phyloP scores from a whole-genome alignment of 2,329 filamentous ascomycete genomes.

The Pestalotiopsis sp. region DNA sequence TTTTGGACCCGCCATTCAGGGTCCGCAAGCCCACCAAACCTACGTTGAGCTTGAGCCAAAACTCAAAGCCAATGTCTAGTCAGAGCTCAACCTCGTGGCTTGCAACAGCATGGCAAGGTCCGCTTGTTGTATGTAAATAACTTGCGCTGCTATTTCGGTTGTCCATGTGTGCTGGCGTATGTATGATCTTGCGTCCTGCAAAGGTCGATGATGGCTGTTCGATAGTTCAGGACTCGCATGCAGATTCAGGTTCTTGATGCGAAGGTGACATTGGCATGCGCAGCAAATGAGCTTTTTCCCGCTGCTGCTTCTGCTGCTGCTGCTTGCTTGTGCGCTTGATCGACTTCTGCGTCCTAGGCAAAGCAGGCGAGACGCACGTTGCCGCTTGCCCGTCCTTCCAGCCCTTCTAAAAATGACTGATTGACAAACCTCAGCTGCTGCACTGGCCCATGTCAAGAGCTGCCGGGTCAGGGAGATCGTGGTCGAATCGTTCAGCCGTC shows the following conservation, averaged over 20 bases:
- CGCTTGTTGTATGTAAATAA: background rate
- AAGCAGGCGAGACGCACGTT: background rate
- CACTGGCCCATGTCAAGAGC: background rate
- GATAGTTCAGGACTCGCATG: background rate
- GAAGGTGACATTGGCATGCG: background rate
- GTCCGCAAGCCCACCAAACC: background rate
- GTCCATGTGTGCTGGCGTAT: background rate
- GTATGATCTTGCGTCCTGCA: background rate
- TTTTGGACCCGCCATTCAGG: background rate
- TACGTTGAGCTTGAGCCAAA: background rate
- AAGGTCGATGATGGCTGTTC: background rate
- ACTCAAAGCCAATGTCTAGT: background rate
- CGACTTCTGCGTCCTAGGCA: background rate
- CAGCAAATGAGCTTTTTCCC: background rate
- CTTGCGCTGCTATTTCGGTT: background rate
- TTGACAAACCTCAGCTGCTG: background rate
- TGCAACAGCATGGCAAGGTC: background rate
- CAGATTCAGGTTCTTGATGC: background rate
- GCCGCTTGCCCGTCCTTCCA: background rate
- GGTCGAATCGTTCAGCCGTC: background rate
- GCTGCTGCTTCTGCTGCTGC: background rate
- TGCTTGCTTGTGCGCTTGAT: background rate
- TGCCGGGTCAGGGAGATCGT: background rate
- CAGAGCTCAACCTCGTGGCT: background rate
- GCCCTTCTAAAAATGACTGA: background rate